Conservation (phyloP, 2,329 filamentous ascomycete genomes). For the Beauveria scarabaeidicola region DNA sequence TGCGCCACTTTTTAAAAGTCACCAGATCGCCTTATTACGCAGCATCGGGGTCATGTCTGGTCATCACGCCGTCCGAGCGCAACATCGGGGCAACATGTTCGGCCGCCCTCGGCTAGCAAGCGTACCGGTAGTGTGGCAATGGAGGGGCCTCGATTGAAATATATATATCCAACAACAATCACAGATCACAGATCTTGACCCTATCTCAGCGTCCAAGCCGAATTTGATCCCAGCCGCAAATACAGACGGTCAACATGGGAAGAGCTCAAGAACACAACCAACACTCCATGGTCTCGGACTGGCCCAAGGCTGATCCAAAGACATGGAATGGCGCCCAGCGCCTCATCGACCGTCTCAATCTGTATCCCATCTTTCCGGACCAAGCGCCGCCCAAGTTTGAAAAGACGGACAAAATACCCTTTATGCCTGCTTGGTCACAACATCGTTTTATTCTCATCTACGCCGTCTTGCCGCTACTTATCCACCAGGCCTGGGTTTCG, state of each 20-base stretch:
- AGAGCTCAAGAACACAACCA: constrained; percentile 4
- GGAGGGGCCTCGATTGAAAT: neutral
- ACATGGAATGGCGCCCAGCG: constrained; percentile 16
- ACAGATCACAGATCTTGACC: neutral
- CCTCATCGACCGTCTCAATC: constrained; percentile 12
- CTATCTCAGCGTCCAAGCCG: too few relatives aligned
- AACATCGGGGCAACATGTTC: neutral
- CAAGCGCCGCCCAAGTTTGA: constrained; percentile 19
- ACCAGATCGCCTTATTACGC: too few relatives aligned
- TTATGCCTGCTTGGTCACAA: constrained; percentile 19
- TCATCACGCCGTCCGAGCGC: neutral
- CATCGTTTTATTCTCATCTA: constrained; percentile 25
- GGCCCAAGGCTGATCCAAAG: constrained; percentile 13
- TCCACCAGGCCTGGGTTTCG: constrained; percentile 15
- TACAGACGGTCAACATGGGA: neutral
- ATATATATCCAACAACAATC: neutral
- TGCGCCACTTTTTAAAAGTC: too few relatives aligned
- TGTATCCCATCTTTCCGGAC: constrained; percentile 14
- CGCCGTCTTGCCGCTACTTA: constrained; percentile 18
- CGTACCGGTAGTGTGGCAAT: constrained; percentile 34
- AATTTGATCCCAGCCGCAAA: neutral
- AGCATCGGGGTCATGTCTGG: neutral
- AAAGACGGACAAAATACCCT: constrained; percentile 25
- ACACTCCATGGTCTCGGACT: constrained; percentile 18
- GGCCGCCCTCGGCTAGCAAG: neutral